These are phyloP conservation scores for Fusarium napiforme DNA, from an alignment of 2,329 filamentous ascomycete genomes.

Conservation along the genomic window DNA sequence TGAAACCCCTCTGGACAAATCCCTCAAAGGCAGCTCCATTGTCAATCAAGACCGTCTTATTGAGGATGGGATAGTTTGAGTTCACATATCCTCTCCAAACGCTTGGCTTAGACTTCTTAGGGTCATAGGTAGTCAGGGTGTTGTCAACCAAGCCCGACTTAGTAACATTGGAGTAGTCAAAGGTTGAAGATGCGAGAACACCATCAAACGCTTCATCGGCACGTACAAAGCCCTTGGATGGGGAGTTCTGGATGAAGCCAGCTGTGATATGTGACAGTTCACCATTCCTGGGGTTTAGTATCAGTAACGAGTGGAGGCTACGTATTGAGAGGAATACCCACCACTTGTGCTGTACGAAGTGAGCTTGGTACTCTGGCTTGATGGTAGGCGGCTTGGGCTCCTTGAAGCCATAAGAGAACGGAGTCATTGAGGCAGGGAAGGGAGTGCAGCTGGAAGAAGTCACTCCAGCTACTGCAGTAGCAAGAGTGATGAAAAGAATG, in stretches of 20 bases:
- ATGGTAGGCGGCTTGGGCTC: slow-evolving; percentile 49
- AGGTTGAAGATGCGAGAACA: slow-evolving; percentile 46
- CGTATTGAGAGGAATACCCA: background rate
- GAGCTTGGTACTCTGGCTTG: slow-evolving; percentile 47
- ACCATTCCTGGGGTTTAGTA: slow-evolving; percentile 40
- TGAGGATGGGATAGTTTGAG: slow-evolving; percentile 52
- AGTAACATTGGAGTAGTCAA: slow-evolving; percentile 52
- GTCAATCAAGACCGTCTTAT: slow-evolving; percentile 43
- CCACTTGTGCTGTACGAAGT: slow-evolving; percentile 54
- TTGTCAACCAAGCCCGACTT: slow-evolving; percentile 51
- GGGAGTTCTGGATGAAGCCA: slow-evolving; percentile 52
- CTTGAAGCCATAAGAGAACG: slow-evolving; percentile 48
- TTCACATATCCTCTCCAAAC: slow-evolving; percentile 51
- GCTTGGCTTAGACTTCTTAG: slow-evolving; percentile 22
- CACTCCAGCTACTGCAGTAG: background rate
- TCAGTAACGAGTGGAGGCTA: background rate
- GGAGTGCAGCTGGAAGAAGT: slow-evolving; percentile 20
- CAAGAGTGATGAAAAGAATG: background rate
- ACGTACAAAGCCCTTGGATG: slow-evolving; percentile 44
- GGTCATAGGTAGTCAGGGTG: slow-evolving; percentile 44
- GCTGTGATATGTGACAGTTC: slow-evolving; percentile 53
- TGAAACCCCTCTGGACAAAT: slow-evolving; percentile 36
- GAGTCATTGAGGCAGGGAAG: slow-evolving; percentile 42
- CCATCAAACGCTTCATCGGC: slow-evolving; percentile 48
- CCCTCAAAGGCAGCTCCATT: slow-evolving; percentile 42